Evolutionary conservation across 805 yeast species (phyloP), one percentile per base, ranked within the genome.

Genomic region (Starmera caribaea): DNA sequence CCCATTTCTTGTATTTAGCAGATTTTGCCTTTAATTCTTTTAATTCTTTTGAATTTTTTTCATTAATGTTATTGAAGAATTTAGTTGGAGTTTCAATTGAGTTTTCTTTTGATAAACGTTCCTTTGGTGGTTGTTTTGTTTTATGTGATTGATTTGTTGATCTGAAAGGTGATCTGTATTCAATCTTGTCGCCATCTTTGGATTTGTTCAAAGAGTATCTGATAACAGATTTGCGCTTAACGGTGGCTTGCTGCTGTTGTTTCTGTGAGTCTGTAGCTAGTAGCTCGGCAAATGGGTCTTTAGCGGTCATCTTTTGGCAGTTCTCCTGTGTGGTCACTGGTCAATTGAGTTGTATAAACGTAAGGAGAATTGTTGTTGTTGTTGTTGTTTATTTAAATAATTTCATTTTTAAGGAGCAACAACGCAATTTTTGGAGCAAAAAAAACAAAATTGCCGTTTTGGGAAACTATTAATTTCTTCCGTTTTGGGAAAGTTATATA

Each of bases 131-230:
- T 8, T 32, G 26, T 16, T 21, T n/a, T n/a, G n/a, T n/a, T n/a
- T n/a, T n/a, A n/a, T n/a, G 26, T 15, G 16, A 10, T 12, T 16
- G 30, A n/a, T 35, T 35, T 15, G 37, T 30, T 26, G 30, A 16
- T 42, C 47, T 44, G 32, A 44, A 44, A 27, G 47, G 47, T 7
- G 47, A 44, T 26, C 34, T 30, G n/a, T 44, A 44, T 13, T 37
- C 32, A 31, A 38, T 34, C 15, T 37, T 41, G 6, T 36, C 38
- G 15, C n/a, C n/a, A n/a, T 37, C 39, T 15, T 38, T 39, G 15
- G 10, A 16, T 16, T 27, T 26, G 14, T 24, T 26, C n/a, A 30
- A 33, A 35, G 15, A 21, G 16, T 11, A 21, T 34, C 29, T n/a
- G 39, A 21, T 21, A 21, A 21, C 26, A 21, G 26, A 21, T 21